Base-by-base conservation (phyloP, 331 rosid species). In the Malus hybrid region DNA sequence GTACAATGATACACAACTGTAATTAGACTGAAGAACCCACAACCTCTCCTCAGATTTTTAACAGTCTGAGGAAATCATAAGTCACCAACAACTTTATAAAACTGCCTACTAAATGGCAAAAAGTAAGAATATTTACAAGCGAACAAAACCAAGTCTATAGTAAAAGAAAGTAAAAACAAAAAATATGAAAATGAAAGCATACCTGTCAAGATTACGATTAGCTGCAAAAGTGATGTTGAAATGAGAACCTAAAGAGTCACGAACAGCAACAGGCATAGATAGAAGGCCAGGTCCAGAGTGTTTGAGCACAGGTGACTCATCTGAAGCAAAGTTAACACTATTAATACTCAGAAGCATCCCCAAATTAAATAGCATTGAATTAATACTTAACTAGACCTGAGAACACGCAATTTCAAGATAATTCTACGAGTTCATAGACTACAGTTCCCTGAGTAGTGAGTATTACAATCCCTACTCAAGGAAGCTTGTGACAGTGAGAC, bases 181-280 rank as follows among this genome's bases (percentile, higher is more conserved):
- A 75, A 63, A 10, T 36, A 69, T 24, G 69, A 70, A 7, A 75
- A 34, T 11, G 48, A 13, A 65, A 69, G 66, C 83, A 74, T 73
- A 94, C 99, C 99, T 92, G 78, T 94, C 96, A 78, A 88, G 93
- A 78, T 76, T 87, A 48, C 80, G 90, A 86, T 84, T 90, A 65
- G 95, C 88, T 77, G 90, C 85, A 82, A 94, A 79, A 70, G 99
- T 94, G 81, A 94, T 79, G 6, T 80, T 75, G 83, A 94, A 94
- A 78, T 91, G 99, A 77, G 99, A 94, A 72, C 99, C 97, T 75
- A 87, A 80, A 27, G 86, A 77, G 71, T 92, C 93, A 28, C 97
- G 91, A 65, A 87, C 90, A 79, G 90, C 90, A 71, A 92, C 75
- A 54, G 97, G 83, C 97, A 92, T 92, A 3, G 97, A 87, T 9